Evolutionary conservation across 108 stramenopile genomes (phyloP).

Genomic region (Nannochloropsis granulata): DNA sequence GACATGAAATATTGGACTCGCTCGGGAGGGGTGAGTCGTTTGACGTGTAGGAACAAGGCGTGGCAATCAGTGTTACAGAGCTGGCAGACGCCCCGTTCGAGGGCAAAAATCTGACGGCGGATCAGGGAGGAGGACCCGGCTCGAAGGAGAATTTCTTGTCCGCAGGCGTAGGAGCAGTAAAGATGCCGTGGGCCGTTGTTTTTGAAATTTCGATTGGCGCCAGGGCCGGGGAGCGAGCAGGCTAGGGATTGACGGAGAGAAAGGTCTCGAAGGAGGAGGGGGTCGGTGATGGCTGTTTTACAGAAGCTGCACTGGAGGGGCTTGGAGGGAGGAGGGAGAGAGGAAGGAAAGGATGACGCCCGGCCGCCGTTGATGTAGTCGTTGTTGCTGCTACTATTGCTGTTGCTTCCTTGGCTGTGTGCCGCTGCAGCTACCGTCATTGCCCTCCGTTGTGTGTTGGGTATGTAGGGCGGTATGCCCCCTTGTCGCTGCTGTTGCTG

Average conservation of each 20-base stretch:
- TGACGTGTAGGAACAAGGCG: conserved; percentile 43
- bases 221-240: not conserved
- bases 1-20: conserved; percentile 47
- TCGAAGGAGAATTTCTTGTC: not conserved
- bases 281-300: not conserved
- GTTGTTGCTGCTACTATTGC: no score
- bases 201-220: not conserved
- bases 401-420: no score
- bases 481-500: no score
- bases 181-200: not conserved
- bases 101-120: conserved; percentile 4
- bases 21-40: conserved; percentile 49
- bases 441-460: no score
- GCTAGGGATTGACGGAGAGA: not conserved
- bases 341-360: not conserved
- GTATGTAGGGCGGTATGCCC: no score
- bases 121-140: not conserved
- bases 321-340: not conserved
- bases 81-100: conserved; percentile 26
- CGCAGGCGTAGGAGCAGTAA: not conserved
- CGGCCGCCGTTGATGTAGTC: no score
- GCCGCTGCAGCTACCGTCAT: no score
- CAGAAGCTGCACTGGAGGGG: not conserved
- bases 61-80: conserved; percentile 40
- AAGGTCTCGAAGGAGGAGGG: not conserved